Base-by-base conservation (phyloP, 164 flowering plant species). In the Magnolia changhungtana region DNA sequence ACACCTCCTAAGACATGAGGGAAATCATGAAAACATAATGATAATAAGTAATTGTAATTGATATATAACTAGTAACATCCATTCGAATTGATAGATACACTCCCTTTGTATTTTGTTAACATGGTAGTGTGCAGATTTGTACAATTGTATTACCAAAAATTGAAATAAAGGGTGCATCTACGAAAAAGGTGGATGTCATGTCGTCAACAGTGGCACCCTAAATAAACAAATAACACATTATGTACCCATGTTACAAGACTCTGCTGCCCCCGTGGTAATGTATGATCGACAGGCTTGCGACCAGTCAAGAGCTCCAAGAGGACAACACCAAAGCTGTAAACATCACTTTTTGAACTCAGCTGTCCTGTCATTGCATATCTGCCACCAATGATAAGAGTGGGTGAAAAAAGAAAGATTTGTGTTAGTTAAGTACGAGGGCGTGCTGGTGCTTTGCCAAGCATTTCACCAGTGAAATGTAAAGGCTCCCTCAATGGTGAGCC, bases 301-400 rank as follows among this genome's bases (percentile, higher is more conserved):
- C 98, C 98, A 49, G 98, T 91, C 80, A 93, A 82, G 70, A 90
- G 93, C 80, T 93, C 98, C 75, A 91, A 87, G 68, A 93, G 86
- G 69, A 93, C 91, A 63, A 93, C 96, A 50, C 96, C 97, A 78
- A 90, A 93, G 77, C 98, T 93, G 80, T 93, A 93, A 72, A 93
- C 96, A 85, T 93, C 98, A 83, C 98, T 91, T 83, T 93, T 93
- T 77, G 91, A 78, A 82, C 84, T 91, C 78, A 89, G 81, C 72
- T 92, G 94, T 45, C 98, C 98, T 0, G 95, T 91, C 98, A 93
- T 90, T 72, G 96, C 92, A 81, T 87, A 93, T 73, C 98, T 91
- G 90, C 76, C 77, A 81, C 31, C 67, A 51, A 75, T 73, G 73
- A 68, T 49, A 27, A 27, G 29, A 27, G 29, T 27, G 29, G 29